These are phyloP conservation scores for Penicillium sumatraense DNA, from an alignment of 2,329 filamentous ascomycete species.

Conservation along the genomic window DNA sequence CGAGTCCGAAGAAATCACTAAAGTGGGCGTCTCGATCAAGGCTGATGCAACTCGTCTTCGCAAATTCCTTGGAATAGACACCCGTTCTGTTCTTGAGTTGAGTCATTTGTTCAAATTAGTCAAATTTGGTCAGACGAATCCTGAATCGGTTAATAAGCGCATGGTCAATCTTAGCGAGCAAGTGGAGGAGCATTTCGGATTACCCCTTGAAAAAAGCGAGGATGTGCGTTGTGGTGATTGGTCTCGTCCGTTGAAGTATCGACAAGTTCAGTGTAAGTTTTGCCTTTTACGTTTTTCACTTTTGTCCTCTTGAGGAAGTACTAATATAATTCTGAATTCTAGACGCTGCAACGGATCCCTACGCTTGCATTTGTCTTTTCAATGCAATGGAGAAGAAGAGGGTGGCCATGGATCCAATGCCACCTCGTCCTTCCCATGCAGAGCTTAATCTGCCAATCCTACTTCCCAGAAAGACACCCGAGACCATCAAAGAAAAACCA, in stretches of 20 bases:
- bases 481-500: slow-evolving; percentile 8
- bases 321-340: not conserved
- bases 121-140: slow-evolving; percentile 63
- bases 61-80: slow-evolving; percentile 67
- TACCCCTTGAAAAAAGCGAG: slow-evolving; percentile 75
- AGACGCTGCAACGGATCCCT: slow-evolving; percentile 84
- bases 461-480: slow-evolving; percentile 50
- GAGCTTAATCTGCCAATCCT: slow-evolving; percentile 70
- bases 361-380: slow-evolving; percentile 76
- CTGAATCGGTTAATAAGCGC: slow-evolving; percentile 65
- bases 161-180: slow-evolving; percentile 70
- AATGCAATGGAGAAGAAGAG: slow-evolving; percentile 72
- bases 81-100: slow-evolving; percentile 75
- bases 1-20: slow-evolving; percentile 70
- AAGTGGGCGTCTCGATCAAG: slow-evolving; percentile 76
- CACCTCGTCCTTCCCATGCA: slow-evolving; percentile 70
- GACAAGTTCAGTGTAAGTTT: slow-evolving; percentile 72
- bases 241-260: slow-evolving; percentile 63
- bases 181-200: slow-evolving; percentile 69
- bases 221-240: slow-evolving; percentile 76
- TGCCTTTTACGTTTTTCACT: slow-evolving; percentile 24
- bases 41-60: slow-evolving; percentile 71
- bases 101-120: slow-evolving; percentile 81
- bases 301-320: slow-evolving; percentile 19
- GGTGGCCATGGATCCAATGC: slow-evolving; percentile 67